Evolutionary conservation across 2,329 filamentous ascomycete genomes (phyloP).

Genomic region (Arthrobotrys conoides): DNA sequence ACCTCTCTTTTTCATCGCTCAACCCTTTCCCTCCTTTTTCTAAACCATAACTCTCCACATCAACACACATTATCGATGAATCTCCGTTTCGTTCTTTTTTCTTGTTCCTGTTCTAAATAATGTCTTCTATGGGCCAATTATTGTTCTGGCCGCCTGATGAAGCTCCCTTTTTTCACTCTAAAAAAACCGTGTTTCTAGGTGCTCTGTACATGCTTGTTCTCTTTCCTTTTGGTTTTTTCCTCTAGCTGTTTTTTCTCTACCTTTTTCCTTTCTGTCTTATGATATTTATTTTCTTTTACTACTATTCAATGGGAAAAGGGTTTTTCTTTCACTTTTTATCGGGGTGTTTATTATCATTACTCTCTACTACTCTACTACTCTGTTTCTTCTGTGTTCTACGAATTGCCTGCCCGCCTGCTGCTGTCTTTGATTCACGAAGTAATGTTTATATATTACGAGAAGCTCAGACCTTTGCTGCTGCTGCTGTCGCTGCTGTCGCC

Average conservation of each 20-base stretch:
- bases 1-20: constrained; percentile 4
- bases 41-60: constrained; percentile 43
- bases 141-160: constrained; percentile 39
- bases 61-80: constrained; percentile 27
- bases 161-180: constrained; percentile 39
- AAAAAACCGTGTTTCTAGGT: constrained; percentile 58
- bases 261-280: neutral
- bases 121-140: constrained; percentile 44
- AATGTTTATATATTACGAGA: constrained; percentile 60
- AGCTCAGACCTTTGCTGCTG: constrained; percentile 36
- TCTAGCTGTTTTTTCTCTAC: neutral
- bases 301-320: constrained; percentile 60
- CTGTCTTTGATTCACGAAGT: constrained; percentile 55
- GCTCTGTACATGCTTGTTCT: constrained; percentile 45
- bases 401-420: constrained; percentile 19
- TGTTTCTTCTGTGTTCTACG: constrained; percentile 20
- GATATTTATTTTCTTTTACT: constrained; percentile 27
- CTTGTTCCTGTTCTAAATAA: constrained; percentile 43
- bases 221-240: constrained; percentile 1
- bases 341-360: constrained; percentile 59
- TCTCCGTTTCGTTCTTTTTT: constrained; percentile 42
- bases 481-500: neutral
- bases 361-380: constrained; percentile 18
- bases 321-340: constrained; percentile 39
- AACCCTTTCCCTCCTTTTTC: constrained; percentile 40